Evolutionary conservation across 495 filamentous ascomycete species (phyloP).

Genomic region (Talaromyces wortmannii): DNA sequence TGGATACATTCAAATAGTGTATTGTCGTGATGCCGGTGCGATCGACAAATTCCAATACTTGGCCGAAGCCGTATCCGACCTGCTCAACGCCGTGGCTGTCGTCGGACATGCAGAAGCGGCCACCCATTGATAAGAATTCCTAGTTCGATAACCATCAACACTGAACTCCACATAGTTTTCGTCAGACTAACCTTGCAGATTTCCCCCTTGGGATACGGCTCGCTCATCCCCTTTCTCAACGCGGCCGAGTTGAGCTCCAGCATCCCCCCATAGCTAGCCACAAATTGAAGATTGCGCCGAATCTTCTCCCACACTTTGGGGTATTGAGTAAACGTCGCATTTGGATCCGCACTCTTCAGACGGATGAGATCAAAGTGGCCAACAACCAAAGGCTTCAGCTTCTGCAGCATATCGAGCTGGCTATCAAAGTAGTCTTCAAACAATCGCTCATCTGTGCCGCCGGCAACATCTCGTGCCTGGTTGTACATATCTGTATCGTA

Average conservation of each 20-base stretch:
- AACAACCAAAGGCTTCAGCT: conserved; percentile 70
- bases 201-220: conserved; percentile 79
- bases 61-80: conserved; percentile 61
- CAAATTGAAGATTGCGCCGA: conserved; percentile 62
- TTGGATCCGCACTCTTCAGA: conserved; percentile 63
- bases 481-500: conserved; percentile 65
- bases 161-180: too few relatives aligned
- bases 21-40: conserved; percentile 35
- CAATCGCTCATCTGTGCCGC: conserved; percentile 61
- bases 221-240: conserved; percentile 79
- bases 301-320: conserved; percentile 66
- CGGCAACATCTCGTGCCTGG: conserved; percentile 47
- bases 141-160: conserved; percentile 14
- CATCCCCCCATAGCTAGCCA: conserved; percentile 68
- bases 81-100: conserved; percentile 85
- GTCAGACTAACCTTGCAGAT: conserved; percentile 64
- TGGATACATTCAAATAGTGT: conserved; percentile 31
- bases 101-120: conserved; percentile 80
- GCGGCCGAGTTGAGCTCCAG: conserved; percentile 84
- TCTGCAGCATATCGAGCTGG: conserved; percentile 71
- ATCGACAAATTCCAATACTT: conserved; percentile 52
- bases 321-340: conserved; percentile 46
- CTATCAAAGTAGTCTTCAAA: conserved; percentile 82
- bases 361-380: conserved; percentile 93
- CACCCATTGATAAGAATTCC: conserved; percentile 59